phyloP scores from a whole-genome alignment of 805 yeast species.

The Saturnispora halmiae region DNA sequence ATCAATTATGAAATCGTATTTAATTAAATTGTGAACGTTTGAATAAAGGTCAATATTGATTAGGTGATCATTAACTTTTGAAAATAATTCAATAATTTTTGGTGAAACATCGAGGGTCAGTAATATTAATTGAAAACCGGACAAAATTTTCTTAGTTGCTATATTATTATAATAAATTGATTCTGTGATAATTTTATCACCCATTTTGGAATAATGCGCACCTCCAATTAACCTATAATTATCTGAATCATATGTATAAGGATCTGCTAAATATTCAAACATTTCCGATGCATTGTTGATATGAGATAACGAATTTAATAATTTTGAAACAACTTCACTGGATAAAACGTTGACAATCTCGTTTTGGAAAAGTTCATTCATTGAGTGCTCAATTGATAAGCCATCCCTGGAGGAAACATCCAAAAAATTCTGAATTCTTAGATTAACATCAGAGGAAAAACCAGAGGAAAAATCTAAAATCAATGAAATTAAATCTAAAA shows the following conservation, averaged over 20 bases:
- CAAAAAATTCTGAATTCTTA: slow-evolving; percentile 20
- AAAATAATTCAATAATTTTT: slow-evolving; percentile 19
- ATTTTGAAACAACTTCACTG: slow-evolving; percentile 28
- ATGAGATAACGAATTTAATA: slow-evolving; percentile 25
- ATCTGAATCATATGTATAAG: slow-evolving; percentile 20
- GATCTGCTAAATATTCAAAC: slow-evolving; percentile 30
- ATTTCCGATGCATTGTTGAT: slow-evolving; percentile 22
- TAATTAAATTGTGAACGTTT: not conserved
- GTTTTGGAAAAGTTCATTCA: slow-evolving; percentile 35
- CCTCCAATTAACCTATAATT: slow-evolving; percentile 17
- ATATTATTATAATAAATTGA: slow-evolving; percentile 17
- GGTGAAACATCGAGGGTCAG: slow-evolving; percentile 28
- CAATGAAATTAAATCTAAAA: slow-evolving; percentile 7
- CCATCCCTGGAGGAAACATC: too few species aligned
- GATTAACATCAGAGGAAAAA: slow-evolving; percentile 34
- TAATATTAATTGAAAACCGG: slow-evolving; percentile 24
- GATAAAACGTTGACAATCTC: slow-evolving; percentile 35
- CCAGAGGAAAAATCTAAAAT: slow-evolving; percentile 13
- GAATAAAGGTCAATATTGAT: slow-evolving; percentile 11
- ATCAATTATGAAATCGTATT: slow-evolving; percentile 8
- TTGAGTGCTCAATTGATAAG: slow-evolving; percentile 26
- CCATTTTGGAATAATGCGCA: slow-evolving; percentile 21
- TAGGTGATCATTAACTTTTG: slow-evolving; percentile 14
- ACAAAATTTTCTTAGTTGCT: slow-evolving; percentile 17
- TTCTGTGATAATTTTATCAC: slow-evolving; percentile 17